Evolutionary conservation across 78 protist genomes (phyloP), one percentile per base, ranked within the genome.

Genomic region (Mantamonas sphyraenae): DNA sequence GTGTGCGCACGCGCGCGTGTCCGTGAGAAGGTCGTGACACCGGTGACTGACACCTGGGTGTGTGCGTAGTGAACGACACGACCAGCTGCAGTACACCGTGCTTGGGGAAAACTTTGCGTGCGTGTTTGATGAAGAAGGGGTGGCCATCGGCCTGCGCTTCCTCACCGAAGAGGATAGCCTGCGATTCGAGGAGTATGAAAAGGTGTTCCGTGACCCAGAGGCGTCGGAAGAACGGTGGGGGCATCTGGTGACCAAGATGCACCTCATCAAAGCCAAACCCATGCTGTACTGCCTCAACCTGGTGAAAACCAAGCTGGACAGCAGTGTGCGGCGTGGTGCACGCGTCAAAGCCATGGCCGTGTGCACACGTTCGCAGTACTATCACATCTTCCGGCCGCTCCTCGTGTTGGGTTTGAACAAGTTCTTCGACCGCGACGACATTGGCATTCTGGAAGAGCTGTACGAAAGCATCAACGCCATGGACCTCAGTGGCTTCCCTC

Each of bases 271-370:
- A n/a, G n/a, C n/a, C n/a, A n/a, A n/a, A n/a, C n/a, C 28, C 12
- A 47, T 89, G 63, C 65, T 90, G 38, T 90, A 88, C 63, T 80
- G 85, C 59, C 51, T 90, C 31, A 86, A 71, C 37, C 57, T 47
- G 33, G 79, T 85, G 74, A 73, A 64, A 34, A 89, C 86, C 56
- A 70, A 81, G 60, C 61, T 67, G 34, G 88, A 86, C 68, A 62
- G 62, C 28, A 53, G 70, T 19, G 77, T 78, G 28, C 56, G 59
- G 9, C 64, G 73, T 19, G 84, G 84, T 16, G 89, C 94, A 8
- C 28, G 51, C 19, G 80, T 83, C 39, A 88, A 90, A 55, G 67
- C 94, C 7, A 20, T 90, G 72, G 90, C 93, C 19, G 66, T 90
- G n/a, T 82, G 88, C 64, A 61, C 93, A 3, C 53, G 64, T 14